Conservation (phyloP, 2,329 filamentous ascomycete genomes). For the Dactylellina parvicollis region DNA sequence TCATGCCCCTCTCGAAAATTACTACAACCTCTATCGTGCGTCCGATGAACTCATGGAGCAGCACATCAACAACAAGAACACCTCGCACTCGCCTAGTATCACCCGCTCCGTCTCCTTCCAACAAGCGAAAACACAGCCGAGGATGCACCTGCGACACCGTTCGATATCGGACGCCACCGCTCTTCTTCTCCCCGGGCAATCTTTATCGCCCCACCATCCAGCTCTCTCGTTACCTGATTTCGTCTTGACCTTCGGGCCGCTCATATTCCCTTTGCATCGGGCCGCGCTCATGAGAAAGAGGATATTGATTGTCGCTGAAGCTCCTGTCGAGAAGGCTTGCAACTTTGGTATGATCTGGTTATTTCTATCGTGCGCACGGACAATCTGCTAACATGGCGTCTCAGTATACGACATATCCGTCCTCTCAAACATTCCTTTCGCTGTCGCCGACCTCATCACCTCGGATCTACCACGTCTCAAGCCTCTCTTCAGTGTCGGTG, state of each 20-base stretch:
- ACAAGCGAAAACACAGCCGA: conserved; percentile 58
- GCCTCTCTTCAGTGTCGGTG: conserved; percentile 90
- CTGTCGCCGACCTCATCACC: conserved; percentile 65
- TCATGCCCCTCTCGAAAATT: conserved; percentile 74
- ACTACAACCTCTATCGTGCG: conserved; percentile 75
- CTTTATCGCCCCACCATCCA: conserved; percentile 81
- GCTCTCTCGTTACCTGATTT: conserved; percentile 82
- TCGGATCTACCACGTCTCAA: conserved; percentile 67
- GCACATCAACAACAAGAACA: conserved; percentile 43
- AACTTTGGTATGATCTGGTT: conserved; percentile 76
- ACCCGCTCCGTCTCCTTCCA: conserved; percentile 53
- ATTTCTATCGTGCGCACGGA: conserved; percentile 54
- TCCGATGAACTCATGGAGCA: conserved; percentile 58
- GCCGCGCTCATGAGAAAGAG: conserved; percentile 86
- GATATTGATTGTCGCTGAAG: conserved; percentile 84
- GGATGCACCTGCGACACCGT: conserved; percentile 67
- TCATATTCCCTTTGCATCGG: conserved; percentile 90
- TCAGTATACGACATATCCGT: conserved; percentile 94
- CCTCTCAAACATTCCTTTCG: conserved; percentile 83
- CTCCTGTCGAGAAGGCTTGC: conserved; percentile 84
- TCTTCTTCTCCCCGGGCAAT: conserved; percentile 70
- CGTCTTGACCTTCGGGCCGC: conserved; percentile 83
- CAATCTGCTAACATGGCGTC: conserved; percentile 55
- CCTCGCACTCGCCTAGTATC: conserved; percentile 31
- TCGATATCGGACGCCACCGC: conserved; percentile 72